A percentile compares a stretch with the other conserved stretches of the same genome.
phyloP scores from a whole-genome alignment of 2,329 filamentous ascomycete species.

The Aaosphaeria arxii region DNA sequence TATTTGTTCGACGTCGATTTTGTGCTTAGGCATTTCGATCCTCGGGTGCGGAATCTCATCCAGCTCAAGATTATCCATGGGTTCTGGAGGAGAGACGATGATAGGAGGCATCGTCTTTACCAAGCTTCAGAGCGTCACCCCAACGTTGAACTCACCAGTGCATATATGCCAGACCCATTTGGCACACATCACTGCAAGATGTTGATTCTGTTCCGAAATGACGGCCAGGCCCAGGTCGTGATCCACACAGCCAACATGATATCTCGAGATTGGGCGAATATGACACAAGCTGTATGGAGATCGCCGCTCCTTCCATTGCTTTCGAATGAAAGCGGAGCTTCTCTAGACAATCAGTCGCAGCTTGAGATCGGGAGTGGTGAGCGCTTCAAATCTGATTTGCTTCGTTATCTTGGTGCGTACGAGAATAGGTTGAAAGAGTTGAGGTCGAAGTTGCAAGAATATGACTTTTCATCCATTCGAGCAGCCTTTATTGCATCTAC shows the following conservation, averaged over 20 bases:
- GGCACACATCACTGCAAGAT: slow-evolving; percentile 88
- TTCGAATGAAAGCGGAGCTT: not conserved
- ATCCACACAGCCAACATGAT: slow-evolving; percentile 95
- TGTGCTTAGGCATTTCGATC: slow-evolving; percentile 58
- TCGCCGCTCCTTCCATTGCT: slow-evolving; percentile 65
- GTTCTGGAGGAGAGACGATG: slow-evolving; percentile 66
- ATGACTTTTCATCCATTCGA: slow-evolving; percentile 68
- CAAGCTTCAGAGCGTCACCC: slow-evolving; percentile 57
- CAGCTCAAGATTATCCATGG: slow-evolving; percentile 61
- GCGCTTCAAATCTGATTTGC: slow-evolving; percentile 72
- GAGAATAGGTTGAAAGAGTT: slow-evolving; percentile 57
- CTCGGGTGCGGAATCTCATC: slow-evolving; percentile 52
- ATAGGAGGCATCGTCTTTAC: slow-evolving; percentile 54
- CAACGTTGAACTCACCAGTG: slow-evolving; percentile 69
- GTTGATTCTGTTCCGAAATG: slow-evolving; percentile 76
- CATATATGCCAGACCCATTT: slow-evolving; percentile 79
- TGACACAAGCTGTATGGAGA: slow-evolving; percentile 80
- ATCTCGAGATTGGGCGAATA: slow-evolving; percentile 79
- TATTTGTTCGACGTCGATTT: slow-evolving; percentile 64
- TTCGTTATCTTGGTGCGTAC: slow-evolving; percentile 71
- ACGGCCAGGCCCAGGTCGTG: slow-evolving; percentile 72
- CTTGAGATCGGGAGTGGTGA: slow-evolving; percentile 56
- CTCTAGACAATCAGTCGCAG: not conserved
- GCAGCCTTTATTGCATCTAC: slow-evolving; percentile 76
- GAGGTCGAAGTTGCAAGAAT: slow-evolving; percentile 54